Percentiles rank a stretch among this genome's conserved stretches.
Conservation (phyloP, 768 basidiomycete species). For the Glaciozyma antarctica region DNA sequence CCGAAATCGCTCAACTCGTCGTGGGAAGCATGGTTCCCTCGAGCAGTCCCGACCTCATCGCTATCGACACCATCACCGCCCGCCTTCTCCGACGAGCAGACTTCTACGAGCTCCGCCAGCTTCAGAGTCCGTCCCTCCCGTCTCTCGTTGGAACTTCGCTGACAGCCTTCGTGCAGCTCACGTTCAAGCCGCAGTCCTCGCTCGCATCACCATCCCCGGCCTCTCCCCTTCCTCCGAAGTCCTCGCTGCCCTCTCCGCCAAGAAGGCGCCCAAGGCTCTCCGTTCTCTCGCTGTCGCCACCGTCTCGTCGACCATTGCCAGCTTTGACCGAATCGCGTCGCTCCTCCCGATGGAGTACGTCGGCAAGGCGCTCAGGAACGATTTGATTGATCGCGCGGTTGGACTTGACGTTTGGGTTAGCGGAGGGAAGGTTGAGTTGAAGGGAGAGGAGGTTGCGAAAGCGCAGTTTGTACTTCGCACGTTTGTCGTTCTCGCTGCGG, state of each 20-base stretch:
- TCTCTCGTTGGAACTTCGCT: too few species aligned
- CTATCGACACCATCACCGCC: slow-evolving; percentile 1
- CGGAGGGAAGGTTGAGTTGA: neutral
- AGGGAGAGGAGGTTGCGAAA: neutral
- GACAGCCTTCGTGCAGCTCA: neutral
- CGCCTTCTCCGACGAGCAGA: slow-evolving; percentile 15
- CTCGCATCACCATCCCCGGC: slow-evolving; percentile 8
- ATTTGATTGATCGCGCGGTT: slow-evolving; percentile 8
- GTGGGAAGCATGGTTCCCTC: neutral
- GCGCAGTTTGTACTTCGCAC: slow-evolving; percentile 5
- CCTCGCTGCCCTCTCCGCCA: neutral
- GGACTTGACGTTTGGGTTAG: slow-evolving; percentile 19
- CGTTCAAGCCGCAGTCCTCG: slow-evolving; percentile 7
- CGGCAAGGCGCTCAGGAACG: neutral
- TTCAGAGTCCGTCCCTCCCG: slow-evolving; percentile 1
- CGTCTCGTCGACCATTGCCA: neutral
- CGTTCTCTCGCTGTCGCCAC: neutral
- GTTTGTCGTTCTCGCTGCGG: slow-evolving; percentile 8
- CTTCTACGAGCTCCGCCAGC: slow-evolving; percentile 17
- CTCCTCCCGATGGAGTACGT: slow-evolving; percentile 23
- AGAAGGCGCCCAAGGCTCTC: neutral
- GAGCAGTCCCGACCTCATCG: neutral
- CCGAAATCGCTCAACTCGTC: neutral
- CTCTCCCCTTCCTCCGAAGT: neutral
- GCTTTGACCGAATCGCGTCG: neutral